A percentile compares a stretch with the other conserved stretches of the same genome.
These are phyloP conservation scores for Pisolithus thermaeus DNA, from an alignment of 1,284 basidiomycete species.

Conservation along the genomic window DNA sequence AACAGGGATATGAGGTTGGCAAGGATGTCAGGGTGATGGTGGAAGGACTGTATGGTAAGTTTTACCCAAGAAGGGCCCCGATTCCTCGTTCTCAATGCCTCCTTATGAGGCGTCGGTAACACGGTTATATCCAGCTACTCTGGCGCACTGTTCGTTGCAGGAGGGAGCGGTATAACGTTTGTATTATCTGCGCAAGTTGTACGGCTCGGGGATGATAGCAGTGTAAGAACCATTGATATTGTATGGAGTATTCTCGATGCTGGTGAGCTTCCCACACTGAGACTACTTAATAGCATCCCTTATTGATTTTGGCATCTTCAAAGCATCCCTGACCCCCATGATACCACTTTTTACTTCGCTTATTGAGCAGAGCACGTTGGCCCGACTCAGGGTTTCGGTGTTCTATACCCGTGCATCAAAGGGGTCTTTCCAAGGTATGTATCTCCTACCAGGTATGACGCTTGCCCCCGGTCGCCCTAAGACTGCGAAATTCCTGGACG, in stretches of 20 bases:
- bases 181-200: constrained; percentile 62
- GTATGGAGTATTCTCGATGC: constrained; percentile 65
- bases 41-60: constrained; percentile 70
- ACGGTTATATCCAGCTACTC: constrained; percentile 59
- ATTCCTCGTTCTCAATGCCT: background rate
- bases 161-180: constrained; percentile 72
- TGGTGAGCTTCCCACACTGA: constrained; percentile 29
- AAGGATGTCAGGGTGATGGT: constrained; percentile 51
- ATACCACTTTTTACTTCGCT: constrained; percentile 50
- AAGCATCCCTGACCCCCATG: constrained; percentile 48
- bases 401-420: constrained; percentile 56
- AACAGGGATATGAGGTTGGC: constrained; percentile 33
- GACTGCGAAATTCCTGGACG: constrained; percentile 40
- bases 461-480: constrained; percentile 49
- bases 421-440: constrained; percentile 22
- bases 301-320: background rate
- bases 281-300: constrained; percentile 3
- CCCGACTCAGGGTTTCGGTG: constrained; percentile 49
- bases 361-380: constrained; percentile 39
- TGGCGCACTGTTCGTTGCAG: constrained; percentile 59
- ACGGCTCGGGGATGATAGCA: constrained; percentile 38
- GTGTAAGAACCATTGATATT: constrained; percentile 56
- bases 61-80: background rate
- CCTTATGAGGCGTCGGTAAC: constrained; percentile 56
- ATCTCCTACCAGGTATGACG: constrained; percentile 40